phyloP scores from a whole-genome alignment of 495 filamentous ascomycete genomes.

The Neurospora tetraspora region DNA sequence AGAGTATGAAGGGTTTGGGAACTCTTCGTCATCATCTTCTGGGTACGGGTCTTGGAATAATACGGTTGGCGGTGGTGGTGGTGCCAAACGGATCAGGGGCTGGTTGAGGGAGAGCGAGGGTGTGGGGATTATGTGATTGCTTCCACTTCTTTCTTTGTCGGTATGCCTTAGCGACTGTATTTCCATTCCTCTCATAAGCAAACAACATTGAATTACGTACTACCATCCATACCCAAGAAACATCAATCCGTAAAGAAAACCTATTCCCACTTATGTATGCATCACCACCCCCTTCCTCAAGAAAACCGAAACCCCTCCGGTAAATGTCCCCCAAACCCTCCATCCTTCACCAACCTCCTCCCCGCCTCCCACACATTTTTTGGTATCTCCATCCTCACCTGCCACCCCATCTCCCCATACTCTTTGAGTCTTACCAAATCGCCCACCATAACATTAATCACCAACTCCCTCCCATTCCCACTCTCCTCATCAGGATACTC shows the following conservation, averaged over 20 bases:
- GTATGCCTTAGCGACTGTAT: background rate
- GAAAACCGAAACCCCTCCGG: conserved; percentile 9
- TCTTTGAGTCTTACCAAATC: conserved; percentile 28
- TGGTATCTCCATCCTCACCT: conserved; percentile 27
- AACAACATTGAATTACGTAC: background rate
- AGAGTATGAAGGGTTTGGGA: conserved; percentile 23
- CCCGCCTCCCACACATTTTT: conserved; percentile 26
- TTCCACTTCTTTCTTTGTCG: background rate
- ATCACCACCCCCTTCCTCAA: background rate
- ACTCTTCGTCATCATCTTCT: background rate
- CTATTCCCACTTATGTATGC: background rate
- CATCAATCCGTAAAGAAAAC: background rate
- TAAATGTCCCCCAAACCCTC: conserved; percentile 22
- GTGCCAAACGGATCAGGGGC: background rate
- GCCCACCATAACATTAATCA: conserved; percentile 29
- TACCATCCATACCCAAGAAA: background rate
- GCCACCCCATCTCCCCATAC: conserved; percentile 27
- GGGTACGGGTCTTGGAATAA: background rate
- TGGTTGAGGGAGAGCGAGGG: background rate
- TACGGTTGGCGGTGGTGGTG: background rate
- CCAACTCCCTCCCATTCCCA: conserved; percentile 22
- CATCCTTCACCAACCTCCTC: conserved; percentile 20
- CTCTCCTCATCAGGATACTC: conserved; percentile 23
- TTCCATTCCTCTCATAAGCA: background rate
- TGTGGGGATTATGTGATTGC: background rate